Evolutionary conservation across 192 early-diverging fungal species (phyloP).

Genomic region (Paraglomus brasilianum): DNA sequence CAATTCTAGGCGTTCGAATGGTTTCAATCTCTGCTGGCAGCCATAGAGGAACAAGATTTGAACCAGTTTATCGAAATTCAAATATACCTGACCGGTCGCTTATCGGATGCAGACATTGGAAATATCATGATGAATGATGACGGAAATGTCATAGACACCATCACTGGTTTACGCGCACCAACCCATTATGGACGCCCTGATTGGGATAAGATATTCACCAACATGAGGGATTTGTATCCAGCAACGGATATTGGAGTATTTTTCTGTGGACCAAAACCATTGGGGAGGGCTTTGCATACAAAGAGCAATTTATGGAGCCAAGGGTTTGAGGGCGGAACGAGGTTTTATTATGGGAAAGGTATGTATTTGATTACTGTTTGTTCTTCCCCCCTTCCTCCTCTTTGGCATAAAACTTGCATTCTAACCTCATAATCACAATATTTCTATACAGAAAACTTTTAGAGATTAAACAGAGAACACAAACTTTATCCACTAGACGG

Average conservation of each 20-base stretch:
- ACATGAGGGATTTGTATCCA: slow-evolving; percentile 43
- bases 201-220: slow-evolving; percentile 46
- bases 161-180: slow-evolving; percentile 46
- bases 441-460: too few species aligned
- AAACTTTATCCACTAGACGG: too few species aligned
- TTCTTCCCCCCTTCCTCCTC: too few species aligned
- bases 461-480: too few species aligned
- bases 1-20: slow-evolving; percentile 61
- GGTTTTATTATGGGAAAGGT: slow-evolving; percentile 32
- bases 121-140: slow-evolving; percentile 59
- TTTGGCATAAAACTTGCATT: too few species aligned
- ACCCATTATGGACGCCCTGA: slow-evolving; percentile 52
- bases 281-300: slow-evolving; percentile 45
- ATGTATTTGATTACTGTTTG: background rate
- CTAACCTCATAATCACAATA: too few species aligned
- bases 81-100: slow-evolving; percentile 67
- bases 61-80: slow-evolving; percentile 64
- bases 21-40: slow-evolving; percentile 75
- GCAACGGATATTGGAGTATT: slow-evolving; percentile 73
- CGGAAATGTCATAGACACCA: slow-evolving; percentile 44
- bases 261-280: slow-evolving; percentile 72
- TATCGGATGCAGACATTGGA: slow-evolving; percentile 61
- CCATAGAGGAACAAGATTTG: slow-evolving; percentile 62
- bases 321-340: slow-evolving; percentile 30
- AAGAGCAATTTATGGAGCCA: slow-evolving; percentile 38